Percentiles rank a stretch among this genome's conserved stretches.
Evolutionary conservation across 2,329 filamentous ascomycete genomes (phyloP).

Genomic region (Cercospora sp.): DNA sequence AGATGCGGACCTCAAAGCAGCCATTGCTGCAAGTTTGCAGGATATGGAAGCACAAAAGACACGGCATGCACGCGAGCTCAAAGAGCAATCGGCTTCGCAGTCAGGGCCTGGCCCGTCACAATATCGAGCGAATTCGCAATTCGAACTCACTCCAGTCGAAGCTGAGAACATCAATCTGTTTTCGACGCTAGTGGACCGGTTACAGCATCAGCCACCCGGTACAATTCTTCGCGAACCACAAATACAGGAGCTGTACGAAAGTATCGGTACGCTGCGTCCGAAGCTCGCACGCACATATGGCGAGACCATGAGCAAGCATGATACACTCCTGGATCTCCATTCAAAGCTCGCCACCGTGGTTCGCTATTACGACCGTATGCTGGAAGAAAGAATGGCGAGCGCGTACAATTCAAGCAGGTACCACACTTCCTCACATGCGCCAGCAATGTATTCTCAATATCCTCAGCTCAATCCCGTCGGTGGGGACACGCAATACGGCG

Average conservation of each 20-base stretch:
- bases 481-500: slow-evolving; percentile 50
- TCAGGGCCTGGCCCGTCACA: slow-evolving; percentile 57
- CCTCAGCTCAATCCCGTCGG: slow-evolving; percentile 64
- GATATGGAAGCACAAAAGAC: slow-evolving; percentile 99
- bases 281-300: slow-evolving; percentile 95
- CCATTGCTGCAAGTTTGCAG: slow-evolving; percentile 88
- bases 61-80: slow-evolving; percentile 78
- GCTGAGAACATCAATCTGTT: slow-evolving; percentile 98
- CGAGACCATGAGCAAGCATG: slow-evolving; percentile 99
- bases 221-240: slow-evolving; percentile 96
- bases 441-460: slow-evolving; percentile 60
- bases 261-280: slow-evolving; percentile 87
- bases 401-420: slow-evolving; percentile 77
- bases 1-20: slow-evolving; percentile 88
- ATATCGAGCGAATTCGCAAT: slow-evolving; percentile 79
- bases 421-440: slow-evolving; percentile 38
- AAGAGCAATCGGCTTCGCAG: slow-evolving; percentile 59
- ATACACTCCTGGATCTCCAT: slow-evolving; percentile 89
- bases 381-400: slow-evolving; percentile 90
- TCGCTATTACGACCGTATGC: slow-evolving; percentile 95
- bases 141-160: slow-evolving; percentile 89
- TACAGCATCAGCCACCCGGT: slow-evolving; percentile 92
- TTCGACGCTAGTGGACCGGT: slow-evolving; percentile 84
- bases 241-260: slow-evolving; percentile 97
- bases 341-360: slow-evolving; percentile 95